Evolutionary conservation across 1,139 yeast genomes (phyloP), one percentile per base, ranked within the genome.

Genomic region (Arxiozyma bovina): DNA sequence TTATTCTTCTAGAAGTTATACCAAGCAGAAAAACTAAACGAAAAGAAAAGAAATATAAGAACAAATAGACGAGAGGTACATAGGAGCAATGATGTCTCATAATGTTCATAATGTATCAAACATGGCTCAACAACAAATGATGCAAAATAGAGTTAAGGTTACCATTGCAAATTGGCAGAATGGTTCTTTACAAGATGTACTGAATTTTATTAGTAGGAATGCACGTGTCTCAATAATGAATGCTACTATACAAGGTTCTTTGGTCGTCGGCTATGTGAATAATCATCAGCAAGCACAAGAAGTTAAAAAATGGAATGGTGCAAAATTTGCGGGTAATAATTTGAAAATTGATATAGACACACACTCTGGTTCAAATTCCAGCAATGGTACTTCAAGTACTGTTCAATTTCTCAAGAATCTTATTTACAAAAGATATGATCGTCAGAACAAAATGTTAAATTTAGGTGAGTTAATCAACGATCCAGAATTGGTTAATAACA

Each of bases 101-200:
- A 27, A 50, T 27, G 51, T 42, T 12, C 50, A 53, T 40, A 49
- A 49, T 21, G 40, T 53, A 42, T 42, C 48, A 5, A 46, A 46
- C 21, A 18, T 50, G 27, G 54, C 54, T 18, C 52, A 49, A 23
- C 69, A 65, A 53, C 63, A 63, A 52, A 55, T 58, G 43, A 55
- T 54, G 51, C 62, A 62, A 40, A 66, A 63, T 49, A 60, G 65
- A 51, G 62, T 66, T 20, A 61, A 63, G 50, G 57, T 68, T 8
- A 55, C 63, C n/a, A 77, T 89, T 22, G 73, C 78, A 52, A 89
- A 90, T 48, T 90, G 96, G 96, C 83, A 85, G 61, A 89, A 90
- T 53, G 91, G 88, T 3, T 70, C 85, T n/a, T 76, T 76, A 58
- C 86, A 83, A 51, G 94, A 87, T 54, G 74, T 90, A 58, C 74